phyloP scores from a whole-genome alignment of 306 rosid genomes.

The Prunus armeniaca region DNA sequence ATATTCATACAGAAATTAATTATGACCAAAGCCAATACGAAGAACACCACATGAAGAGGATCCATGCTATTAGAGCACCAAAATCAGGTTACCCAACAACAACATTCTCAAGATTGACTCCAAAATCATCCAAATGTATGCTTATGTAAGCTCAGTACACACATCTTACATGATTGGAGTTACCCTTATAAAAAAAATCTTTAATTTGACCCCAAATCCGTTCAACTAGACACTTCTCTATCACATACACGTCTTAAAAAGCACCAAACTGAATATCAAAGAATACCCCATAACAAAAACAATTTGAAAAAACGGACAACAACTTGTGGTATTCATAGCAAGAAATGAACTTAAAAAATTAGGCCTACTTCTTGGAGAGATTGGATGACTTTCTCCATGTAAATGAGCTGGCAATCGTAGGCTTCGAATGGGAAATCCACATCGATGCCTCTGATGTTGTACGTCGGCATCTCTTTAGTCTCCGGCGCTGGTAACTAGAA shows the following conservation, averaged over 20 bases:
- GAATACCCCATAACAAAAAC: background rate
- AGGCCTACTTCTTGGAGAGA: constrained; percentile 73
- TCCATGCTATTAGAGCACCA: background rate
- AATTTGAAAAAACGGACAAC: background rate
- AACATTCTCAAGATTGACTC: background rate
- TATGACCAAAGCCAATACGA: background rate
- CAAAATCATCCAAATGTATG: background rate
- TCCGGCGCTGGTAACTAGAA: background rate
- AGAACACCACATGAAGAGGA: background rate
- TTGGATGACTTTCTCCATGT: constrained; percentile 93
- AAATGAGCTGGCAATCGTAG: constrained; percentile 85
- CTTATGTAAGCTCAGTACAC: background rate
- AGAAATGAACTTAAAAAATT: background rate
- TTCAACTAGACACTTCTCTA: background rate
- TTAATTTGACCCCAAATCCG: background rate
- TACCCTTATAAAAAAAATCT: background rate
- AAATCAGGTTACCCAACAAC: background rate
- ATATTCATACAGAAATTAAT: background rate
- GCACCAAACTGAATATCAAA: background rate
- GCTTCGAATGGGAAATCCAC: constrained; percentile 88
- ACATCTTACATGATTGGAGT: background rate
- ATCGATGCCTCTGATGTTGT: constrained; percentile 69
- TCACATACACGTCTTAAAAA: background rate
- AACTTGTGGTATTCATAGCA: background rate
- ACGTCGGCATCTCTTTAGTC: constrained; percentile 62